Conservation (phyloP, 306 rosid species). For the apple (Malus domestica) region ASM211411v1 NC_041800.1:32527233-32527732, state of each 20-base stretch:
- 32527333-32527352: too few species aligned
- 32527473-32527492: neutral
- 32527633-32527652: conserved; percentile 50
- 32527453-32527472: neutral
- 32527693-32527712: conserved; percentile 90
- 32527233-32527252: too few species aligned
- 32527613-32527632: conserved; percentile 41
- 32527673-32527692: conserved; percentile 79
- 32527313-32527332: too few species aligned
- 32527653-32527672: conserved; percentile 66
- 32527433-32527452: neutral
- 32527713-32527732: conserved; percentile 97
- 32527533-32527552: conserved; percentile 22
- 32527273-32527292: too few species aligned
- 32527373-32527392: too few species aligned
- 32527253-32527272: too few species aligned
- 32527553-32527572: conserved; percentile 43
- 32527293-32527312: too few species aligned
- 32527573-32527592: conserved; percentile 37
- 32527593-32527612: conserved; percentile 31
- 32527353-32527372: too few species aligned
- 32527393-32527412: too few species aligned
- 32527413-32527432: neutral
- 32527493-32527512: neutral
- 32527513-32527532: neutral